phyloP scores from a whole-genome alignment of 805 yeast species.

The Saturnispora quitensis region DNA sequence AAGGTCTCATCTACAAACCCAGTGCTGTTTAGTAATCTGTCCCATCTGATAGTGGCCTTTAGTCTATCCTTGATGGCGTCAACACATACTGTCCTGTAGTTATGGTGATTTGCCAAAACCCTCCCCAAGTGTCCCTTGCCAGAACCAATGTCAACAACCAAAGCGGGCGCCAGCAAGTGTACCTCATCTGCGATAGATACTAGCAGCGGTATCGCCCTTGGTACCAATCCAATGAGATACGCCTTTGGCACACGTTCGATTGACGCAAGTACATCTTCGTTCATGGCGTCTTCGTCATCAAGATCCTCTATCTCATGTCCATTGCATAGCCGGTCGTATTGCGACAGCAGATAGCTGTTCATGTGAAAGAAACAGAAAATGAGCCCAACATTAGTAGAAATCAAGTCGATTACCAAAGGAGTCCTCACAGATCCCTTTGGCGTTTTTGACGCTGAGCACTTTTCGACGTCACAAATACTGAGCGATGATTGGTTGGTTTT shows the following conservation, averaged over 20 bases:
- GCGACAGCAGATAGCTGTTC: not conserved
- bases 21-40: constrained; percentile 16
- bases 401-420: not conserved
- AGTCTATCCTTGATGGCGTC: constrained; percentile 18
- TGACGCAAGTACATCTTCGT: not conserved
- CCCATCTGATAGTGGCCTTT: constrained; percentile 16
- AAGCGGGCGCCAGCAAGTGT: not conserved
- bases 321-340: not conserved
- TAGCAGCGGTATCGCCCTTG: not conserved
- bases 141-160: constrained; percentile 23
- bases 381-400: not conserved
- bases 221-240: constrained; percentile 5
- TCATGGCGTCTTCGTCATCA: not conserved
- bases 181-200: not conserved
- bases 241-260: constrained; percentile 2
- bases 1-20: not conserved
- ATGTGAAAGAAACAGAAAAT: not conserved
- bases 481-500: not conserved
- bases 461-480: not conserved
- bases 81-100: constrained; percentile 16
- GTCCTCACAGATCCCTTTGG: not conserved
- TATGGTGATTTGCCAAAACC: constrained; percentile 15
- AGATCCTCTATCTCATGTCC: not conserved
- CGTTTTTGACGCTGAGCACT: not conserved
- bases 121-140: constrained; percentile 27